Percentiles rank a stretch among this genome's conserved stretches.
phyloP scores from a whole-genome alignment of 805 yeast species.

The Millerozyma acaciae region DNA sequence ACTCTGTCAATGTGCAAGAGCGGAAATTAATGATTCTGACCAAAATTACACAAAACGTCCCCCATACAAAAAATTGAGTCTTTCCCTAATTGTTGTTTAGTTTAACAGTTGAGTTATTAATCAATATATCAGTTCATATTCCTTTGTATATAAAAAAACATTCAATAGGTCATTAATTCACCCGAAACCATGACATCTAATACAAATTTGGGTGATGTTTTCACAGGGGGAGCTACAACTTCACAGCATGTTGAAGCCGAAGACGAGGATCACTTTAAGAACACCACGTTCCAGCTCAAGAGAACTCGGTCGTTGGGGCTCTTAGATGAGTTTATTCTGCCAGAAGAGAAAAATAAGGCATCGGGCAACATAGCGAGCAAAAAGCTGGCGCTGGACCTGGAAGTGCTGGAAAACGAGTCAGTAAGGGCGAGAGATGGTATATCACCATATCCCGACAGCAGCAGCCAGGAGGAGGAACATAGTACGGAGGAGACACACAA shows the following conservation, averaged over 20 bases:
- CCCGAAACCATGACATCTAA: conserved; percentile 8
- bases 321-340: conserved; percentile 63
- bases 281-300: conserved; percentile 68
- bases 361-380: neutral
- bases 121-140: conserved; percentile 1
- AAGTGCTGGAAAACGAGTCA: too few species aligned
- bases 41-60: conserved; percentile 7
- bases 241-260: conserved; percentile 68
- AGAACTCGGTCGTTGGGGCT: conserved; percentile 81
- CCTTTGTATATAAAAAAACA: neutral
- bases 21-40: neutral
- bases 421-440: neutral
- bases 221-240: conserved; percentile 58
- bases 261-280: conserved; percentile 65
- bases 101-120: too few species aligned
- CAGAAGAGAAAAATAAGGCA: conserved; percentile 17
- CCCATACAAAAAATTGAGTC: conserved; percentile 6
- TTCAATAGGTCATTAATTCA: neutral
- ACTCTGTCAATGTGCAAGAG: neutral
- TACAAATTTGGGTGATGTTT: conserved; percentile 24
- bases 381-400: neutral
- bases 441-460: neutral
- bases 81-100: too few species aligned
- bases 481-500: conserved; percentile 1
- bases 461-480: conserved; percentile 2